Base-by-base conservation (phyloP, 805 yeast genomes). In the Saccharomycopsis sp. region DNA sequence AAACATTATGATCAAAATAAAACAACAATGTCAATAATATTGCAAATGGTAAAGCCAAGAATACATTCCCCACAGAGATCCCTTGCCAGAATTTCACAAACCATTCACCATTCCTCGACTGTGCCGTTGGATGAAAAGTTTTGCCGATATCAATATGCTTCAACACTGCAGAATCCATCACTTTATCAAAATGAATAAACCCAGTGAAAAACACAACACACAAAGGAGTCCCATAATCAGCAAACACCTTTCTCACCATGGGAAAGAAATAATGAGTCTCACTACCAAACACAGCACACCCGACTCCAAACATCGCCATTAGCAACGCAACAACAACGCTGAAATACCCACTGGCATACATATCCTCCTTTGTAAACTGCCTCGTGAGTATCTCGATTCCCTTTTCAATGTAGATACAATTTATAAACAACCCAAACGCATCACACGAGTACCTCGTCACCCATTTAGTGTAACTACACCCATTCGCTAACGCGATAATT, bases 1-100 rank as follows among this genome's bases (percentile, higher is more conserved):
- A 87, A 8, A 90, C 94, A 52, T 90, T 93, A 62, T 90, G 98
- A 63, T 90, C 98, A 62, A 89, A 93, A 61, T 87, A 90, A 63
- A 93, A 90, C 40, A 90, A 65, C 40, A 82, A 72, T 0, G 97
- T 87, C 36, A 93, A 64, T 38, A 93, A 70, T 1, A 93, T 64
- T 0, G 95, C 97, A 70, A 90, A 93, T 0, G 98, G 98, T 5
- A 93, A 60, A 0, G 98, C 97, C 29, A 93, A 61, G 57, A 93
- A 93, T 0, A 90, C 79, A 53, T 88, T 78, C 2, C 80, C 79
- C 1, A 81, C 87, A 0, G 80, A 58, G 2, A 85, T 72, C 40
- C 74, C 74, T 40, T 61, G 51, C 93, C 93, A 84, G 57, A 84
- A 84, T 47, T 81, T 75, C 11, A 84, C 77, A 56, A 85, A 79